Evolutionary conservation across 345 rosid species (phyloP).

Genomic region (Passiflora organensis): DNA sequence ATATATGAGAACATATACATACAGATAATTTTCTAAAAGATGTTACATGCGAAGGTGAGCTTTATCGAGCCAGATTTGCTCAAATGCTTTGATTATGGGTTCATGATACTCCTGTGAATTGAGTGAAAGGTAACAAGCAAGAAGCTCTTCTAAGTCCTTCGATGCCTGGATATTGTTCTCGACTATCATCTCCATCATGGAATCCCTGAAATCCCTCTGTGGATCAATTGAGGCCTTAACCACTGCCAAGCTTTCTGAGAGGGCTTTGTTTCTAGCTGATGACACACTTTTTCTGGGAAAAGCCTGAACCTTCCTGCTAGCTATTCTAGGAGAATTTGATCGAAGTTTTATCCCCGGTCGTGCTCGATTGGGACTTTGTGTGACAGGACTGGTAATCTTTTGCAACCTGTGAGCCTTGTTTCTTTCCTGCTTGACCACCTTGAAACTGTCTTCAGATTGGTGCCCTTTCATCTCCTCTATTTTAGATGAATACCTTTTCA

Average conservation of each 20-base stretch:
- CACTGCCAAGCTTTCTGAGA: conserved; percentile 56
- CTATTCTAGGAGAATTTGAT: conserved; percentile 52
- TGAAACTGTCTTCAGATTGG: conserved; percentile 21
- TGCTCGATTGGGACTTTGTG: conserved; percentile 9
- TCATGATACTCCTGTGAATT: conserved; percentile 74
- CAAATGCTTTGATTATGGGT: conserved; percentile 70
- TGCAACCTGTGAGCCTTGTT: conserved; percentile 13
- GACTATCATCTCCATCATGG: conserved; percentile 93
- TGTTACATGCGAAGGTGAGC: conserved; percentile 1
- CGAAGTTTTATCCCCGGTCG: conserved; percentile 63
- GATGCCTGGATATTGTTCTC: conserved; percentile 64
- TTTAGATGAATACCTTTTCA: conserved; percentile 6
- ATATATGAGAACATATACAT: neutral
- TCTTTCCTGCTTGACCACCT: conserved; percentile 27
- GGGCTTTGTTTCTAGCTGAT: conserved; percentile 17
- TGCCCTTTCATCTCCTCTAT: neutral
- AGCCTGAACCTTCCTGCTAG: conserved; percentile 11
- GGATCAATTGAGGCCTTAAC: conserved; percentile 79
- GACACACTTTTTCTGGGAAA: conserved; percentile 27
- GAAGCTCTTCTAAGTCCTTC: conserved; percentile 79
- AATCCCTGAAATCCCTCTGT: conserved; percentile 71
- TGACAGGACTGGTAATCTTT: neutral
- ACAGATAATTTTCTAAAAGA: too few relatives aligned
- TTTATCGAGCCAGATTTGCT: conserved; percentile 82
- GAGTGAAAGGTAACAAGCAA: conserved; percentile 74